Percentiles rank a stretch among this genome's conserved stretches.
These are phyloP conservation scores for Ophiostoma ulmi DNA, from an alignment of 2,329 filamentous ascomycete species.

Conservation along the genomic window DNA sequence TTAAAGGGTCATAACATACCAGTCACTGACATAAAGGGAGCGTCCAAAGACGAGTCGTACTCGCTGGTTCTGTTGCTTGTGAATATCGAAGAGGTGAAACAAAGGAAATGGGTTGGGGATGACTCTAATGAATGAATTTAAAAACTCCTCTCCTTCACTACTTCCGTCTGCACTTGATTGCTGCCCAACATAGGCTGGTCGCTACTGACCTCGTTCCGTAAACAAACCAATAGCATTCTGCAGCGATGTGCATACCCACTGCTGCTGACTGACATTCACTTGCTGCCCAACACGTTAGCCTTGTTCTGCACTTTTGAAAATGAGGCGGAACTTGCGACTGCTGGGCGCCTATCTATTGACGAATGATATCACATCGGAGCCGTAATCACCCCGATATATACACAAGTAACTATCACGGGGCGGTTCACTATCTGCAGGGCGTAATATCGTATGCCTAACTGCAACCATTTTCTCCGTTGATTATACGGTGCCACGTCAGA, in stretches of 20 bases:
- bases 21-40: not conserved
- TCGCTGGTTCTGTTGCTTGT: no score
- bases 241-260: no score
- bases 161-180: not conserved
- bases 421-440: not conserved
- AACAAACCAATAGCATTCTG: not conserved
- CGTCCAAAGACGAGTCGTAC: no score
- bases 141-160: not conserved
- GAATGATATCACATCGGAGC: not conserved
- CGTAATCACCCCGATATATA: no score
- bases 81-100: not conserved
- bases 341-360: not conserved
- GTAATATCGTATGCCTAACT: not conserved
- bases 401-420: not conserved
- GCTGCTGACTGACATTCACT: not conserved
- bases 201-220: not conserved
- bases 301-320: not conserved
- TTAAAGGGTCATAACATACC: not conserved
- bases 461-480: no score
- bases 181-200: not conserved
- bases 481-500: no score
- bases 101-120: no score
- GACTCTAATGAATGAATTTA: no score
- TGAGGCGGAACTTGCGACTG: not conserved
- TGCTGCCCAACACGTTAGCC: not conserved